phyloP scores from a whole-genome alignment of 345 rosid species.

The Arabis alpina region DNA sequence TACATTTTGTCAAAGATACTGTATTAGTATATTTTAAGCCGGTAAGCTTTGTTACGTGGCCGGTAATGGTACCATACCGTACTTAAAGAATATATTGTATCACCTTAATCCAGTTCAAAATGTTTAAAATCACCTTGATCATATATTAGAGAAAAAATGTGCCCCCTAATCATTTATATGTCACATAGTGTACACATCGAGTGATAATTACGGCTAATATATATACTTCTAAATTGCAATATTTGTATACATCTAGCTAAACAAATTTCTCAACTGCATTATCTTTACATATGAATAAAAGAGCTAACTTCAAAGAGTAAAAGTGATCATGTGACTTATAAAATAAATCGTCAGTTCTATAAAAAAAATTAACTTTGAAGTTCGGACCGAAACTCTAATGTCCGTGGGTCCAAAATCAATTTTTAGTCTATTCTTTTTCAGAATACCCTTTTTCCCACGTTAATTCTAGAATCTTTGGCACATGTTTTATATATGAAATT shows the following conservation, averaged over 20 bases:
- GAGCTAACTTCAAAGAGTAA: neutral
- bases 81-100: constrained; percentile 26
- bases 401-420: no score
- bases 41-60: constrained; percentile 26
- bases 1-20: neutral
- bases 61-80: constrained; percentile 36
- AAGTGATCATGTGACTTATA: constrained; percentile 4
- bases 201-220: no score
- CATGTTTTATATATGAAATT: constrained; percentile 25
- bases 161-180: no score
- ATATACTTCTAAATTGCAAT: no score
- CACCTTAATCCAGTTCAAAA: constrained; percentile 2
- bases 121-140: constrained; percentile 7
- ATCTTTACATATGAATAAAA: no score
- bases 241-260: no score
- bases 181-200: no score
- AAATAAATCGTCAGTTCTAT: neutral
- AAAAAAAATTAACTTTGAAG: no score
- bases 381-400: no score
- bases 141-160: neutral
- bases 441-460: no score
- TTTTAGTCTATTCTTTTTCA: no score
- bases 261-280: no score
- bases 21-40: neutral
- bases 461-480: neutral